These are phyloP conservation scores for Melaleuca quinquenervia DNA, from an alignment of 345 rosid species.

Conservation along the genomic window DNA sequence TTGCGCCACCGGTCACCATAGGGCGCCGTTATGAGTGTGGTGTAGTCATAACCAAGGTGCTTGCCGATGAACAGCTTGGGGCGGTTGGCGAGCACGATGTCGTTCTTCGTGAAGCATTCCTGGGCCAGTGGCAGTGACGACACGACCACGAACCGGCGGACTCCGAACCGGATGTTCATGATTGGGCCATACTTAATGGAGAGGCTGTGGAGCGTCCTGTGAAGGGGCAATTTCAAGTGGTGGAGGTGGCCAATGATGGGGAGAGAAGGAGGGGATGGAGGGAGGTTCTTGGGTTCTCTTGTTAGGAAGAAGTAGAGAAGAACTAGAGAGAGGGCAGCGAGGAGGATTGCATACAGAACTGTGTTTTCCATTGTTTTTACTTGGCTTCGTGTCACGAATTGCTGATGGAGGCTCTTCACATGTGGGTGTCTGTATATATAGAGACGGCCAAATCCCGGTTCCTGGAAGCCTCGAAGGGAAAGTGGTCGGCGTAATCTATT, in stretches of 20 bases:
- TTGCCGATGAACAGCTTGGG: constrained; percentile 19
- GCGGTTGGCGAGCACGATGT: constrained; percentile 30
- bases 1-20: constrained; percentile 60
- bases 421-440: background rate
- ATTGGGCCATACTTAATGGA: constrained; percentile 34
- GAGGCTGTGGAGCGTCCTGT: constrained; percentile 7
- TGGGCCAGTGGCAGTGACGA: constrained; percentile 24
- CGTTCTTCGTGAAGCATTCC: constrained; percentile 48
- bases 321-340: no score
- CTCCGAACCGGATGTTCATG: constrained; percentile 12
- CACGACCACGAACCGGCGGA: constrained; percentile 16
- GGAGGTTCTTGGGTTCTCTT: constrained; percentile 6
- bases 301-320: background rate
- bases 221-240: constrained; percentile 11
- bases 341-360: background rate
- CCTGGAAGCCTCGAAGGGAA: background rate
- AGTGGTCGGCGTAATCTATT: background rate
- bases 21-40: constrained; percentile 9
- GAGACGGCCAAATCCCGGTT: background rate
- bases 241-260: constrained; percentile 36
- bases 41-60: constrained; percentile 28
- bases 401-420: background rate
- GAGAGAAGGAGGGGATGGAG: constrained; percentile 23
- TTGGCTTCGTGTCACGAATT: background rate
- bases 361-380: background rate